Evolutionary conservation across 2,329 filamentous ascomycete genomes (phyloP).

Genomic region (Beauveria brongniartii): DNA sequence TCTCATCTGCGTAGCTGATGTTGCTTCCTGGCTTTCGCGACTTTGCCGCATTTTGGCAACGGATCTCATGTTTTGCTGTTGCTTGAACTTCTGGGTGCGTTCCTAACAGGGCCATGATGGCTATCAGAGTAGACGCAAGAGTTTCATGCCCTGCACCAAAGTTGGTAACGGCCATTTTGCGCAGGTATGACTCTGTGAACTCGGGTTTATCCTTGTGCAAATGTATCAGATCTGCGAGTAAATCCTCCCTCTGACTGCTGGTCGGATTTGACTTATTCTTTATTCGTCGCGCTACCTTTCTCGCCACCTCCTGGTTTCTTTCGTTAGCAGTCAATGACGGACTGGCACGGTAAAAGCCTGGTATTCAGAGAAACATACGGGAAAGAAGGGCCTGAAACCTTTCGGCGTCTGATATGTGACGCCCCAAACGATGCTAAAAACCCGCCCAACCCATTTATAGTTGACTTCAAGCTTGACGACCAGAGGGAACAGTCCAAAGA

Average conservation of each 20-base stretch:
- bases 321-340: background rate
- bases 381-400: conserved; percentile 41
- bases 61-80: conserved; percentile 26
- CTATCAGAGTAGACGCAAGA: conserved; percentile 43
- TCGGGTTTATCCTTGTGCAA: conserved; percentile 36
- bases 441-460: conserved; percentile 27
- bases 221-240: conserved; percentile 38
- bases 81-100: conserved; percentile 26
- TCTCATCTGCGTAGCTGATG: conserved; percentile 13
- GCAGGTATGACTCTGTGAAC: conserved; percentile 40
- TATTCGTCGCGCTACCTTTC: conserved; percentile 25
- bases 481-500: conserved; percentile 42
- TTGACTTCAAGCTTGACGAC: conserved; percentile 32
- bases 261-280: conserved; percentile 23
- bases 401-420: conserved; percentile 36
- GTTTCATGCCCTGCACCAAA: conserved; percentile 50
- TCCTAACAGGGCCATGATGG: conserved; percentile 39
- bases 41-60: conserved; percentile 7
- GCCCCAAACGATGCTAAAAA: conserved; percentile 36
- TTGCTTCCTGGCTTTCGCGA: background rate
- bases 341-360: background rate
- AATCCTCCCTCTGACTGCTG: conserved; percentile 28
- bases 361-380: conserved; percentile 25
- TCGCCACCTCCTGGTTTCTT: conserved; percentile 24
- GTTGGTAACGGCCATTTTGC: conserved; percentile 45